Percentiles rank a stretch among this genome's conserved stretches.
Conservation (phyloP, 257 asterid species). For the Petunia axillaris region DNA sequence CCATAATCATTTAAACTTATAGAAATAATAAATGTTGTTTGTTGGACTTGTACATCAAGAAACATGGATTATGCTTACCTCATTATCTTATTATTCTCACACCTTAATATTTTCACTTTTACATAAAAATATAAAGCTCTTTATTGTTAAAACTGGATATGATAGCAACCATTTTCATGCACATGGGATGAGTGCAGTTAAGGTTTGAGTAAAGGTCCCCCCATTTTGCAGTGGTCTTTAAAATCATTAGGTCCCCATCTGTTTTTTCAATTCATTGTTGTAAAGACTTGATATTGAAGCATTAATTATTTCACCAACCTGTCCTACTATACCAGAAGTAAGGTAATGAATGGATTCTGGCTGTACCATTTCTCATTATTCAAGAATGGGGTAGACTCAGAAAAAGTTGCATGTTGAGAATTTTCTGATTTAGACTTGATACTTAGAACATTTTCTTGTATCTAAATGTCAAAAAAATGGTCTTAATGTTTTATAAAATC, state of each 20-base stretch:
- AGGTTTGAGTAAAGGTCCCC: background rate
- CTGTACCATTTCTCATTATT: background rate
- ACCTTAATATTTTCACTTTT: background rate
- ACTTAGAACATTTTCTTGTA: background rate
- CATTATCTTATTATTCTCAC: background rate
- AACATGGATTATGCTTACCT: slow-evolving; percentile 12
- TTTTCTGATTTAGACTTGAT: background rate
- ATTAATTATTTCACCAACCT: slow-evolving; percentile 28
- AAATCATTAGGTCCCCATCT: slow-evolving; percentile 21
- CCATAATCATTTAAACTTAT: slow-evolving; percentile 20
- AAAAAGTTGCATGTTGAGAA: background rate
- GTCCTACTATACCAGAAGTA: slow-evolving; percentile 4
- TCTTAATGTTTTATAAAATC: background rate
- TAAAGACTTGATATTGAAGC: slow-evolving; percentile 30
- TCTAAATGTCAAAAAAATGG: background rate
- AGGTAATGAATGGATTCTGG: slow-evolving; percentile 9
- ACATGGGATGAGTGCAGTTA: slow-evolving; percentile 14
- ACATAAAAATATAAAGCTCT: background rate
- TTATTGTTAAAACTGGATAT: background rate
- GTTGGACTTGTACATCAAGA: slow-evolving; percentile 6
- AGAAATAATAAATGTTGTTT: background rate
- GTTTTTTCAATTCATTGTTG: slow-evolving; percentile 31
- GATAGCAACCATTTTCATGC: slow-evolving; percentile 19
- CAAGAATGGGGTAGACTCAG: background rate
- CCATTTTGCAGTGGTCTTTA: background rate